Conservation (phyloP, 495 filamentous ascomycete genomes). For the Oidiodendron maius region DNA sequence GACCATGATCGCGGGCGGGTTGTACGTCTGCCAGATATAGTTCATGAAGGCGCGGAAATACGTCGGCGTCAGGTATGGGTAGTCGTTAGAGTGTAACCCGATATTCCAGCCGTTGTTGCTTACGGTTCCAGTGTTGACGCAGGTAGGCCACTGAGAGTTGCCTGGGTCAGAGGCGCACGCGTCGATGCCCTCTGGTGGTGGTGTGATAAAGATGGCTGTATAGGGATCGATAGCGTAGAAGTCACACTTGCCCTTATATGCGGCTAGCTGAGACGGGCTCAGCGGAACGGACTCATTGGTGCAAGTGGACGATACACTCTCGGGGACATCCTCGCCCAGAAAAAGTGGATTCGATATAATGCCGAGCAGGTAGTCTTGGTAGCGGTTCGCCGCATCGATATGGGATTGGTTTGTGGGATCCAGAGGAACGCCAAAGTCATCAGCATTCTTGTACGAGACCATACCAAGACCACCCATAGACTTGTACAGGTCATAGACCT, state of each 20-base stretch:
- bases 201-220: background rate
- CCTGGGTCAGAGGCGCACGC: slow-evolving; percentile 22
- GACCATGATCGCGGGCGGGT: background rate
- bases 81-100: slow-evolving; percentile 12
- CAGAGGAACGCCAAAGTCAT: slow-evolving; percentile 35
- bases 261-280: background rate
- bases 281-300: background rate
- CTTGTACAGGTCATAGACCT: slow-evolving; percentile 36
- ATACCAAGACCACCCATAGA: slow-evolving; percentile 32
- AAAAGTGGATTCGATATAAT: slow-evolving; percentile 1
- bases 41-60: slow-evolving; percentile 7
- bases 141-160: background rate
- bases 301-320: background rate
- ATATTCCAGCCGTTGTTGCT: slow-evolving; percentile 34
- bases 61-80: slow-evolving; percentile 5
- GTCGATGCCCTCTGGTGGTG: slow-evolving; percentile 20
- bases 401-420: slow-evolving; percentile 30
- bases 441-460: slow-evolving; percentile 28
- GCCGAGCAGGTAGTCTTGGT: slow-evolving; percentile 34
- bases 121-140: slow-evolving; percentile 24
- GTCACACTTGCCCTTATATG: background rate
- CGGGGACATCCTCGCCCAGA: background rate
- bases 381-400: slow-evolving; percentile 30
- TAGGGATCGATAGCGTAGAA: background rate
- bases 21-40: background rate